Base-by-base conservation (phyloP, 805 yeast species). In the Ogataea trehaloabstinens region DNA sequence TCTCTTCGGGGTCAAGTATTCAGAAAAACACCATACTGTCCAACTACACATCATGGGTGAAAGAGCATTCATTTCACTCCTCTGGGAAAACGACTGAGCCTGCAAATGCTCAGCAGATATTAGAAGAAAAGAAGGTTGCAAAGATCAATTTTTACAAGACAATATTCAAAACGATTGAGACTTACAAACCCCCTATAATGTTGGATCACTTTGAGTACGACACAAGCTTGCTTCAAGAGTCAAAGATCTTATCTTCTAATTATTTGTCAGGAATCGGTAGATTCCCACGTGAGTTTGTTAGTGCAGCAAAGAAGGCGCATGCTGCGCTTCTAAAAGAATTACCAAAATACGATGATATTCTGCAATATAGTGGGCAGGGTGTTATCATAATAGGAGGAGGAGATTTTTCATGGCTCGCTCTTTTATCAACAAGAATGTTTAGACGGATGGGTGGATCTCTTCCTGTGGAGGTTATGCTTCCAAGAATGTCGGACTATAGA, bases 321-420 rank as follows among this genome's bases (percentile, higher is more conserved):
- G 19, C 42, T 2, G 33, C 32, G 10, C 44, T 42, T 13, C 53
- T 76, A 19, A 49, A 51, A 2, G 56, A 66, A n/a, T 34, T 73
- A 69, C 35, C 69, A 66, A 41, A 57, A 51, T 24, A 61, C 56
- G 32, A 56, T 75, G 40, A 42, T 4, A 13, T 46, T 77, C 18
- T 45, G 30, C 46, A 44, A 17, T 51, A 47, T 30, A 38, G 30
- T 28, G 78, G 80, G 2, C 65, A 71, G 44, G 90, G 89, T 16
- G 79, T 82, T 19, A 80, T 82, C 1, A 78, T 77, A 38, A 77
- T 81, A 16, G 90, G 87, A 33, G 87, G 88, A 6, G 84, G 87
- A 10, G 58, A 67, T 18, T 66, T 67, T 33, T 79, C 84, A 37
- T 74, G 85, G 75, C 60, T 81, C 31, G 71, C 85, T 2, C 61